These are phyloP conservation scores for Nicotiana sylvestris DNA, from an alignment of 257 asterid species.

Conservation along the genomic window DNA sequence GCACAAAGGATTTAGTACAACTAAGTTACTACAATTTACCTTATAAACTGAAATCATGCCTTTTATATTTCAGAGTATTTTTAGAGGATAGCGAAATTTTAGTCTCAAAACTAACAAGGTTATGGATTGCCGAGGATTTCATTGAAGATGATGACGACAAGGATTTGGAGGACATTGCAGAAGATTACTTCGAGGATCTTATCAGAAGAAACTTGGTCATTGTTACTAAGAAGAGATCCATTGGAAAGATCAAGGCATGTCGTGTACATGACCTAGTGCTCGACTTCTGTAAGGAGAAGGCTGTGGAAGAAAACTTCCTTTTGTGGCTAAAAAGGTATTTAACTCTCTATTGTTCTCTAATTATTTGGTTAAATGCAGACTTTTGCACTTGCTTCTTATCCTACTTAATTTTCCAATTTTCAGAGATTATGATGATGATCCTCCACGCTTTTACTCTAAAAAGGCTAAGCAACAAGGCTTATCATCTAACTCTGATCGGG, in stretches of 20 bases:
- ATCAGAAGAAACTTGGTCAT: slow-evolving; percentile 24
- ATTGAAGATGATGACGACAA: slow-evolving; percentile 5
- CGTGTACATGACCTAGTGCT: slow-evolving; percentile 24
- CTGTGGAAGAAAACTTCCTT: neutral
- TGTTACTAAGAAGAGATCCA: slow-evolving; percentile 13
- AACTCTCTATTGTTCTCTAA: neutral
- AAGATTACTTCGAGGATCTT: slow-evolving; percentile 24
- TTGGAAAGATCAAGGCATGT: slow-evolving; percentile 27
- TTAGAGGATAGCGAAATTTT: slow-evolving; percentile 28
- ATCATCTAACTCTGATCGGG: neutral
- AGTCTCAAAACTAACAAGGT: slow-evolving; percentile 23
- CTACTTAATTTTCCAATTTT: neutral
- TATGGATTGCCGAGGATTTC: slow-evolving; percentile 32
- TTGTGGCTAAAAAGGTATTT: neutral
- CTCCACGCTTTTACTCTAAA: neutral
- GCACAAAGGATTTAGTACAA: neutral
- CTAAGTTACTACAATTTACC: slow-evolving; percentile 32
- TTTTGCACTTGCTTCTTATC: too few relatives aligned
- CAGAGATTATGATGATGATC: neutral
- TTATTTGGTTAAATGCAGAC: neutral
- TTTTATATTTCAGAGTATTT: slow-evolving; percentile 19
- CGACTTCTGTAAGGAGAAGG: slow-evolving; percentile 22
- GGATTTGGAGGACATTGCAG: slow-evolving; percentile 20
- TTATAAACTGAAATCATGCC: slow-evolving; percentile 16
- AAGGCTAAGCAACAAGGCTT: neutral